phyloP scores from a whole-genome alignment of 2,329 filamentous ascomycete species.

The Fusarium denticulatum region DNA sequence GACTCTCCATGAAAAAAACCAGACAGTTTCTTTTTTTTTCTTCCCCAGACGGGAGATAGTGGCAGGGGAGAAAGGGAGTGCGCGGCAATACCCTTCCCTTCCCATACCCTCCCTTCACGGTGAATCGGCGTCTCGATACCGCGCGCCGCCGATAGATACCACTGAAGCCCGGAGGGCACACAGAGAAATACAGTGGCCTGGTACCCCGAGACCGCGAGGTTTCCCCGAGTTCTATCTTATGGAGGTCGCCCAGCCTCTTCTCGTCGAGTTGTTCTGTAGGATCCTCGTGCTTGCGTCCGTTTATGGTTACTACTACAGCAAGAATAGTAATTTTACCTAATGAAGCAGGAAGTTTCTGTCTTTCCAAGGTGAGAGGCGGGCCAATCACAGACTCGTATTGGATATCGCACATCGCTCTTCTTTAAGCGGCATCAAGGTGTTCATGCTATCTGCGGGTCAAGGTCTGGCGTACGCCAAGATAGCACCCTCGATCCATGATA shows the following conservation, averaged over 20 bases:
- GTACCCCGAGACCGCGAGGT: slow-evolving; percentile 30
- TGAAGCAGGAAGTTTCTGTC: slow-evolving; percentile 26
- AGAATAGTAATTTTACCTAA: slow-evolving; percentile 34
- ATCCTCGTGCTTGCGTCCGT: slow-evolving; percentile 3
- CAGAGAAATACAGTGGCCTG: background rate
- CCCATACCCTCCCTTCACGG: slow-evolving; percentile 15
- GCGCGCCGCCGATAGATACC: slow-evolving; percentile 22
- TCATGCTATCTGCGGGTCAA: slow-evolving; percentile 23
- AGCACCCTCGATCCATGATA: slow-evolving; percentile 1
- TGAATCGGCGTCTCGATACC: slow-evolving; percentile 29
- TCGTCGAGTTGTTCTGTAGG: background rate
- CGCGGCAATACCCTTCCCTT: background rate
- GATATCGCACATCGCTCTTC: slow-evolving; percentile 8
- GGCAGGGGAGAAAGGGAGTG: background rate
- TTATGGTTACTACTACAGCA: slow-evolving; percentile 4
- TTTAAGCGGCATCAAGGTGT: slow-evolving; percentile 14
- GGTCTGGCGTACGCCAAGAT: slow-evolving; percentile 22
- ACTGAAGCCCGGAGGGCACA: background rate
- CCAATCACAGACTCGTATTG: slow-evolving; percentile 21
- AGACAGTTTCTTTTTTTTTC: slow-evolving; percentile 3
- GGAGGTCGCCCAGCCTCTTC: background rate
- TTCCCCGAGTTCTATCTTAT: slow-evolving; percentile 22
- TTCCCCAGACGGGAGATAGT: slow-evolving; percentile 26
- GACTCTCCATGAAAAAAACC: slow-evolving; percentile 14
- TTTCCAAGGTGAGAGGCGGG: slow-evolving; percentile 26